These are phyloP conservation scores for Begonia loranthoides DNA, from an alignment of 306 rosid genomes.

Conservation along the genomic window DNA sequence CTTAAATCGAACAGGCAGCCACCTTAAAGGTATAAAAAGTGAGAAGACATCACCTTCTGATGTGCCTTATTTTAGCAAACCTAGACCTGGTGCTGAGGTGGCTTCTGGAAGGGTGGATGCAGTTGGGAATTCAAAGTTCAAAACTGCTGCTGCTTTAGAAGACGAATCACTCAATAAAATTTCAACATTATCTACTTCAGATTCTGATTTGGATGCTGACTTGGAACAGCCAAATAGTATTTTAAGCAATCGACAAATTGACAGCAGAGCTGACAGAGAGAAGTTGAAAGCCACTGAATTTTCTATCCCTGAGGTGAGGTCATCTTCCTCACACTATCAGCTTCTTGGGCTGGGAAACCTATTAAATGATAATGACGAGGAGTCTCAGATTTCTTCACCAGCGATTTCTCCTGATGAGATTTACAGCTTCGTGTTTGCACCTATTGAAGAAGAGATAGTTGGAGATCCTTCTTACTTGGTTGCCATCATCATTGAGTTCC, in stretches of 20 bases:
- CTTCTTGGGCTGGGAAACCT: constrained; percentile 15
- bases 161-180: constrained; percentile 25
- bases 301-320: constrained; percentile 22
- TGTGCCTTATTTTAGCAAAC: constrained; percentile 27
- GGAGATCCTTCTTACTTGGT: constrained; percentile 91
- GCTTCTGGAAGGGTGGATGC: constrained; percentile 30
- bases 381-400: constrained; percentile 64
- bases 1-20: constrained; percentile 46
- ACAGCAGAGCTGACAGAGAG: constrained; percentile 23
- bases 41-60: constrained; percentile 40
- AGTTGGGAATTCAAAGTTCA: constrained; percentile 29
- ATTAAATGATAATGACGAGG: constrained; percentile 38
- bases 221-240: constrained; percentile 21
- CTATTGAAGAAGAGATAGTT: constrained; percentile 83
- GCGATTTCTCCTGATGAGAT: constrained; percentile 92
- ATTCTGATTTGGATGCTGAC: constrained; percentile 45
- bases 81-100: constrained; percentile 27
- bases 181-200: constrained; percentile 28
- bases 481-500: constrained; percentile 69
- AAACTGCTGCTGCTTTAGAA: constrained; percentile 29
- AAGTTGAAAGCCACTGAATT: constrained; percentile 23
- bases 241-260: constrained; percentile 21
- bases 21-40: constrained; percentile 43
- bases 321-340: constrained; percentile 33
- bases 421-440: constrained; percentile 69